phyloP scores from a whole-genome alignment of 306 rosid species.

The Cucumis melo region DNA sequence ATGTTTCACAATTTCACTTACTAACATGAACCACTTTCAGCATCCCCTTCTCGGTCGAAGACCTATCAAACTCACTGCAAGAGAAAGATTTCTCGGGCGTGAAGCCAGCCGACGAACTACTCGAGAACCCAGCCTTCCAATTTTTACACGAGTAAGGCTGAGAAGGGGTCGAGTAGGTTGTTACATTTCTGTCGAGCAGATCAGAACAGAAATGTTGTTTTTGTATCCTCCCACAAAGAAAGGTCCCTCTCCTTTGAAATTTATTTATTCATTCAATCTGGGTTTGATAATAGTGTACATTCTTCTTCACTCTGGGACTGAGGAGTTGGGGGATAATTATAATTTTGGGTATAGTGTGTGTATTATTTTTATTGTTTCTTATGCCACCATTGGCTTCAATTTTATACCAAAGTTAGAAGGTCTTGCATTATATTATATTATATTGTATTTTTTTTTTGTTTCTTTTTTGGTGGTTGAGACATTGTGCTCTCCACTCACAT shows the following conservation, averaged over 20 bases:
- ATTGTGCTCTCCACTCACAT: conserved; percentile 1
- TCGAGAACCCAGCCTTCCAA: conserved; percentile 80
- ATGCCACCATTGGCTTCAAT: background rate
- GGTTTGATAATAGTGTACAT: conserved; percentile 3
- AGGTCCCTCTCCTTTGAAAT: background rate
- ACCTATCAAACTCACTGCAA: conserved; percentile 71
- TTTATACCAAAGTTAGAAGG: background rate
- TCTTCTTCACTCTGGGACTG: conserved; percentile 6
- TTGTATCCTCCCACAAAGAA: conserved; percentile 1
- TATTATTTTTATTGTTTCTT: conserved; percentile 2
- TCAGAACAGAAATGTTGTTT: background rate
- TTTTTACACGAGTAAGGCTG: conserved; percentile 78
- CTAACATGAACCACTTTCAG: conserved; percentile 18
- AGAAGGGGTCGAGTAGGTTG: conserved; percentile 32
- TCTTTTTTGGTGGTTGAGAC: conserved; percentile 5
- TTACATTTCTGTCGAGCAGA: conserved; percentile 5
- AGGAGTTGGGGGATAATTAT: conserved; percentile 9
- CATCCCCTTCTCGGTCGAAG: conserved; percentile 95
- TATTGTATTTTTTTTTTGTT: background rate
- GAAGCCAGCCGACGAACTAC: conserved; percentile 71
- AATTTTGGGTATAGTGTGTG: conserved; percentile 8
- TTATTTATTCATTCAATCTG: conserved; percentile 8
- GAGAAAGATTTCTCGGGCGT: conserved; percentile 81
- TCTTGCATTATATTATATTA: background rate
- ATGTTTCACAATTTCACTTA: background rate